phyloP scores from a whole-genome alignment of 2,329 filamentous ascomycete species.

The Paecilomyces sp. region DNA sequence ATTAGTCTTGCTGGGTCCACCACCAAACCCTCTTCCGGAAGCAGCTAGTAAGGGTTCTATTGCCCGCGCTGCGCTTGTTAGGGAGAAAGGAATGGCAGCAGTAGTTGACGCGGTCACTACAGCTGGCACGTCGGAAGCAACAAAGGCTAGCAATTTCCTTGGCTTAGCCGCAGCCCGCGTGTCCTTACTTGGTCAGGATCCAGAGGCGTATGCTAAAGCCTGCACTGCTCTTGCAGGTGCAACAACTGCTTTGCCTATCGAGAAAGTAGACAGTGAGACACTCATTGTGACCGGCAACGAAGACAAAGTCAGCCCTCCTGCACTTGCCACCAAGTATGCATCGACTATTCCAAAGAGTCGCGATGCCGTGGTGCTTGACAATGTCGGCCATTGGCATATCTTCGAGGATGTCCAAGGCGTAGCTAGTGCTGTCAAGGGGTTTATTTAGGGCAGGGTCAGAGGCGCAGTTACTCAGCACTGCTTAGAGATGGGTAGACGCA shows the following conservation, averaged over 20 bases:
- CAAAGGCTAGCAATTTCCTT: constrained; percentile 32
- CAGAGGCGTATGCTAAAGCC: constrained; percentile 51
- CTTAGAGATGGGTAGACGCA: background rate
- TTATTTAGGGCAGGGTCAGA: background rate
- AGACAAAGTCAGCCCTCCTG: constrained; percentile 37
- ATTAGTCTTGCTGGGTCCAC: constrained; percentile 44
- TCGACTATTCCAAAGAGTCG: constrained; percentile 10
- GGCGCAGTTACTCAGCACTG: background rate
- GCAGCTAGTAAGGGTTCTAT: constrained; percentile 20
- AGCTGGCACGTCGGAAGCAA: constrained; percentile 30
- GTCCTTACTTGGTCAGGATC: constrained; percentile 42
- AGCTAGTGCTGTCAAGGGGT: constrained; percentile 4
- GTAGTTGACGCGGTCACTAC: constrained; percentile 34
- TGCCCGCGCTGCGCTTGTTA: constrained; percentile 33
- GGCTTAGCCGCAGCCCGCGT: constrained; percentile 36
- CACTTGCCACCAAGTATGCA: constrained; percentile 26
- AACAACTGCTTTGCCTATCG: constrained; percentile 23
- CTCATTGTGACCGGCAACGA: constrained; percentile 41
- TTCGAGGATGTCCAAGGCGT: constrained; percentile 41
- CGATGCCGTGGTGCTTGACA: constrained; percentile 24
- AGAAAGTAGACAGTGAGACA: constrained; percentile 23
- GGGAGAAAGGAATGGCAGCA: constrained; percentile 38
- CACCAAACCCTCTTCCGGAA: constrained; percentile 38
- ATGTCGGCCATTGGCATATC: constrained; percentile 45
- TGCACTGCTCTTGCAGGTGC: constrained; percentile 43